Conservation (phyloP, 805 yeast genomes). For the Limtongia smithiae region DNA sequence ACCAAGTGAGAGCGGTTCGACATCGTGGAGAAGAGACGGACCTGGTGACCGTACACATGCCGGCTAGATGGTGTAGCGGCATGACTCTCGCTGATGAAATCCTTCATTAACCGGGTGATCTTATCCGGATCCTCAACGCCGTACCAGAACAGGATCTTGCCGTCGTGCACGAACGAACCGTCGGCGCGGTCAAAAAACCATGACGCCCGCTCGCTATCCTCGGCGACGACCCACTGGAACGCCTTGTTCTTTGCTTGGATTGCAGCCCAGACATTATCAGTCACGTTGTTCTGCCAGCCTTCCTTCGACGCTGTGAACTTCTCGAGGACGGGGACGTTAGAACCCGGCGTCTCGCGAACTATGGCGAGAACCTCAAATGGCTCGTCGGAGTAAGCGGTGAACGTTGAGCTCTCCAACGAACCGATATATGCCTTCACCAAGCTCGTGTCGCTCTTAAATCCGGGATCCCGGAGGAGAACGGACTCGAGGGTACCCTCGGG, state of each 20-base stretch:
- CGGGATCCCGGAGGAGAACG: slow-evolving; percentile 74
- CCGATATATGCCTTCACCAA: slow-evolving; percentile 81
- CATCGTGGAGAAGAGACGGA: slow-evolving; percentile 13
- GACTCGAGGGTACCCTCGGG: slow-evolving; percentile 62
- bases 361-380: slow-evolving; percentile 92
- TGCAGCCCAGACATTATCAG: slow-evolving; percentile 87
- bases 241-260: slow-evolving; percentile 67
- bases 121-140: slow-evolving; percentile 49
- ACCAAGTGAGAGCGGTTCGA: slow-evolving; percentile 6
- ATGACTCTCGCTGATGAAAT: neutral
- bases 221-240: slow-evolving; percentile 85
- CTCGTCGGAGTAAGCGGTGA: slow-evolving; percentile 89
- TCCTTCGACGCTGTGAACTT: slow-evolving; percentile 81
- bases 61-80: neutral
- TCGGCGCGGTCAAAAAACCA: slow-evolving; percentile 93
- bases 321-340: slow-evolving; percentile 64
- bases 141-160: slow-evolving; percentile 91
- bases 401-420: slow-evolving; percentile 56
- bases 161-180: slow-evolving; percentile 88
- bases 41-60: slow-evolving; percentile 2
- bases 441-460: slow-evolving; percentile 61
- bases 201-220: slow-evolving; percentile 82
- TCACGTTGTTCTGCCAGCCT: slow-evolving; percentile 97
- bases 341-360: slow-evolving; percentile 50
- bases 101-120: slow-evolving; percentile 13